Evolutionary conservation across 805 yeast species (phyloP), one percentile per base, ranked within the genome.

Genomic region (Komagataella mondaviorum): DNA sequence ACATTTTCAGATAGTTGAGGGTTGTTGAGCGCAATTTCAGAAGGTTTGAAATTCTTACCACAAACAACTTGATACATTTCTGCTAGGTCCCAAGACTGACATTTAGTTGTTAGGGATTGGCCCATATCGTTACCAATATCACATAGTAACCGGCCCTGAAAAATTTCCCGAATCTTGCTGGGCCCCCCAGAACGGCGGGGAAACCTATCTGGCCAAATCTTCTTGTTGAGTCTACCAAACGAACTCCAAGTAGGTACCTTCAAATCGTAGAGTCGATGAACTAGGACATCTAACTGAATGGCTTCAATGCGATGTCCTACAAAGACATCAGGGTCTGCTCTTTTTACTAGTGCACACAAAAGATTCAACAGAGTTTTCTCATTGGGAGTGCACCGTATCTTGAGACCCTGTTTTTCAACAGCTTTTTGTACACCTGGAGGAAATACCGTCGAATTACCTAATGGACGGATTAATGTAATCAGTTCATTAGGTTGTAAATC

Each of bases 41-140:
- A 65, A 7, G 88, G 74, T 12, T 70, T 64, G 53, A 78, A 78
- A 52, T 76, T 77, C 59, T 76, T 77, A 55, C 77, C 80, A 58
- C 96, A 82, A 16, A 87, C 85, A 49, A 87, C 77, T 30, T 80
- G 83, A 58, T 81, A 84, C 98, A 93, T 93, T 65, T 93, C 99
- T 12, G 85, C 73, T 52, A 93, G 71, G 53, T 88, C 95, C 96
- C 96, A 93, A 16, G 91, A 85, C 65, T 88, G 95, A 68, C 98
- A 93, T 63, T 89, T 88, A 4, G 84, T 71, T 3, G 96, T 88
- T 55, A 91, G 71, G 0, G 97, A 90, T 63, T 85, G 93, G 49
- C 98, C 99, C 81, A 90, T 78, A 60, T 88, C 96, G 65, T 93
- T 93, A 50, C 91, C 88, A 61, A 93, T 80, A 66, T 93, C 99